Evolutionary conservation across 2,329 filamentous ascomycete species (phyloP).

Genomic region (Fusarium dimerum): DNA sequence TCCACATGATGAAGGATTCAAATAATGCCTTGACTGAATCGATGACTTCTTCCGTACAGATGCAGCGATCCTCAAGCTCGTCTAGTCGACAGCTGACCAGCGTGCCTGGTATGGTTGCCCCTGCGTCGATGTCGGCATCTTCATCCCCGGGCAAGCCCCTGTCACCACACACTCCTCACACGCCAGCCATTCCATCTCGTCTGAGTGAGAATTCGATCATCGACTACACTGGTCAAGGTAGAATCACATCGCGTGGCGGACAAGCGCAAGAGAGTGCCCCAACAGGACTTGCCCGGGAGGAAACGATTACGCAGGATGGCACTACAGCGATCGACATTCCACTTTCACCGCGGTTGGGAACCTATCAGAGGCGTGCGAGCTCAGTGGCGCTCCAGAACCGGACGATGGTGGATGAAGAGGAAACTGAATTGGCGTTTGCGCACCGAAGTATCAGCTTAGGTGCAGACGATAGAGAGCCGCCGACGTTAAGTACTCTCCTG

Average conservation of each 20-base stretch:
- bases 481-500: slow-evolving; percentile 65
- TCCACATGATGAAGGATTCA: slow-evolving; percentile 85
- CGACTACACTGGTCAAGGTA: slow-evolving; percentile 34
- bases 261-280: slow-evolving; percentile 27
- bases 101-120: slow-evolving; percentile 66
- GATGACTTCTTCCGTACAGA: slow-evolving; percentile 83
- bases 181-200: slow-evolving; percentile 90
- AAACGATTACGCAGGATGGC: slow-evolving; percentile 49
- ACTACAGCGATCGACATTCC: slow-evolving; percentile 74
- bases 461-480: slow-evolving; percentile 62
- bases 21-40: slow-evolving; percentile 89
- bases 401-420: slow-evolving; percentile 56
- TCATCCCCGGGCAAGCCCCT: slow-evolving; percentile 89
- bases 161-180: slow-evolving; percentile 88
- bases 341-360: slow-evolving; percentile 63
- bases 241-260: slow-evolving; percentile 32
- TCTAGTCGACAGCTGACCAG: slow-evolving; percentile 62
- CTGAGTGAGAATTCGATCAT: slow-evolving; percentile 84
- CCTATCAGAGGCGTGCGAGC: slow-evolving; percentile 63
- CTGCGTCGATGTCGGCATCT: slow-evolving; percentile 78
- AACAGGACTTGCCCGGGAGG: slow-evolving; percentile 37
- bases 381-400: slow-evolving; percentile 68
- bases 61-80: slow-evolving; percentile 81
- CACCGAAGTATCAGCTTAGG: slow-evolving; percentile 70
- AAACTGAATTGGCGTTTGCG: slow-evolving; percentile 60